These are phyloP conservation scores for Diplocarpon rosae DNA, from an alignment of 2,329 filamentous ascomycete genomes.

Conservation along the genomic window DNA sequence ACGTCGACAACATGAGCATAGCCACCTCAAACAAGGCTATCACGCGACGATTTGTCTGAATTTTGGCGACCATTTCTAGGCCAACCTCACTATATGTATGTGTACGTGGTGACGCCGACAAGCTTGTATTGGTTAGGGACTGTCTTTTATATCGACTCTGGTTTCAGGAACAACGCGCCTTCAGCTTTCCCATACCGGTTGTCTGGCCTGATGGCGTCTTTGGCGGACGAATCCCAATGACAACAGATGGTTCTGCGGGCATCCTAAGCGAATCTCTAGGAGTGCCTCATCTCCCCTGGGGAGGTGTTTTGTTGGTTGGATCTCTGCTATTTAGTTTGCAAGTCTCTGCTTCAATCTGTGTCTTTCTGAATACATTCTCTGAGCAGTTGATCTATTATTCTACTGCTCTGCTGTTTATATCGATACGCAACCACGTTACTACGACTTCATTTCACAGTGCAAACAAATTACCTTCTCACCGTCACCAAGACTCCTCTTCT, in stretches of 20 bases:
- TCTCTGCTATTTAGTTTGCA: constrained; percentile 14
- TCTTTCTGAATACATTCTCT: constrained; percentile 13
- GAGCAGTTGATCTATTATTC: constrained; percentile 25
- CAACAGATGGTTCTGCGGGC: constrained; percentile 2
- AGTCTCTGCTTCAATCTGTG: constrained; percentile 8
- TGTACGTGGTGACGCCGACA: background rate
- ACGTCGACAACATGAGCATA: background rate
- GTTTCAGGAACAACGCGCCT: too few relatives aligned
- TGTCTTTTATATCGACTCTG: too few relatives aligned
- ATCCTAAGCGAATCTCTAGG: constrained; percentile 1
- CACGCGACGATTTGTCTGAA: too few relatives aligned
- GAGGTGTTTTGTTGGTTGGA: constrained; percentile 9
- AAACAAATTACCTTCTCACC: too few relatives aligned
- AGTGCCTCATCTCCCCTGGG: background rate
- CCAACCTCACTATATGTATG: too few relatives aligned
- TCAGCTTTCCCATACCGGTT: too few relatives aligned
- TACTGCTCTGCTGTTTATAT: too few relatives aligned
- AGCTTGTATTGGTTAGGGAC: background rate
- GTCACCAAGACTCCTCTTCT: background rate
- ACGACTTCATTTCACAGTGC: background rate
- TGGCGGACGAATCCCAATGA: background rate
- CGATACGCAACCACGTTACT: constrained; percentile 9
- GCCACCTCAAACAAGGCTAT: too few relatives aligned
- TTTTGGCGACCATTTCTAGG: too few relatives aligned
- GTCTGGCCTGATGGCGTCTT: background rate